Base-by-base conservation (phyloP, 257 asterid genomes). In the Avicennia marina region DNA sequence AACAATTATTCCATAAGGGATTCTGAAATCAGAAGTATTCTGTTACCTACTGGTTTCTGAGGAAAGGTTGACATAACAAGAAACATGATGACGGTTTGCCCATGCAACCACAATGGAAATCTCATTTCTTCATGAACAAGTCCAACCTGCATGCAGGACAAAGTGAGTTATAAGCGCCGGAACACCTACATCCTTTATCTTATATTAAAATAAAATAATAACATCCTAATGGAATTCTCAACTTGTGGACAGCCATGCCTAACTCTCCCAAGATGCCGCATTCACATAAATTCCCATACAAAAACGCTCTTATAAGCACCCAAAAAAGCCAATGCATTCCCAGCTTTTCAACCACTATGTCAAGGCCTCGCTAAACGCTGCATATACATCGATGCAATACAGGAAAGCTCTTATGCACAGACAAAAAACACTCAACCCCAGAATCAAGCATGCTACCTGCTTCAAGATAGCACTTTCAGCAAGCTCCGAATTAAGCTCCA, bases 71-170 rank as follows among this genome's bases (percentile, higher is more conserved):
- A 91, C 72, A 75, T 74, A 59, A 91, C 95, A 67, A 73, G 81
- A 77, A 91, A 93, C 20, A 60, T 78, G 46, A 89, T 80, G 72
- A 78, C 81, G 53, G 84, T 85, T 56, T 78, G 82, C 32, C 98
- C 95, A 49, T 86, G 95, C 80, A 93, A 72, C 98, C 97, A 93
- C 75, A 86, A 70, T 2, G 98, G 98, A 58, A 93, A 88, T 69
- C 52, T 70, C 98, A 93, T 89, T 53, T 68, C 90, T 67, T 81
- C 96, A 58, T 89, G 89, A 60, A 88, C 95, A 67, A 89, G 81
- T n/a, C 94, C 95, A 53, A 93, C 85, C 97, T 93, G 83, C 72
- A 53, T n/a, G 55, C 39, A 62, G 63, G 29, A 60, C 44, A 59
- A 68, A 38, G 24, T 29, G 7, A 53, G 49, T 52, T 33, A n/a